Percentiles rank a stretch among this genome's conserved stretches.
phyloP scores from a whole-genome alignment of 768 basidiomycete genomes.

The Phylloporus arenicola region DNA sequence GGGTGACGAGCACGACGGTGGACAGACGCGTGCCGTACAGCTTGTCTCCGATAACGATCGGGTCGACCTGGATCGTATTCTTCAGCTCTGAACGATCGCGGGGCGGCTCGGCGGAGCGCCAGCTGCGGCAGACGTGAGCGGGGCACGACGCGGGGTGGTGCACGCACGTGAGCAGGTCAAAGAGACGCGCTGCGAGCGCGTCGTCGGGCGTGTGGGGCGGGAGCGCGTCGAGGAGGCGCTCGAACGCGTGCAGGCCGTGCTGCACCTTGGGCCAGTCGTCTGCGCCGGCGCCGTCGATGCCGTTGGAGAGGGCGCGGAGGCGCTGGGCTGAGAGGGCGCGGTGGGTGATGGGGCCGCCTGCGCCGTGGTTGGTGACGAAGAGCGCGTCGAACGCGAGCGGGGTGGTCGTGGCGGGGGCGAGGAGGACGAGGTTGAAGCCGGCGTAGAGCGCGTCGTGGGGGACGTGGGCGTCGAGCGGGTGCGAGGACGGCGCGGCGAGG shows the following conservation, averaged over 20 bases:
- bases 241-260: constrained; percentile 48
- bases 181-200: constrained; percentile 52
- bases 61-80: constrained; percentile 59
- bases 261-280: constrained; percentile 71
- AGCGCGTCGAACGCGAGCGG: constrained; percentile 45
- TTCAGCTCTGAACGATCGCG: constrained; percentile 50
- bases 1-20: constrained; percentile 62
- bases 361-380: constrained; percentile 68
- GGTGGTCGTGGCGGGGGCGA: constrained; percentile 35
- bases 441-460: constrained; percentile 53
- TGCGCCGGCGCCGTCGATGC: constrained; percentile 58
- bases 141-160: not conserved
- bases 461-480: constrained; percentile 42
- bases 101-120: constrained; percentile 34
- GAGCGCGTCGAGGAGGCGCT: constrained; percentile 36
- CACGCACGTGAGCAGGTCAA: constrained; percentile 67
- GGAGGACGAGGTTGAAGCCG: constrained; percentile 76
- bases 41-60: constrained; percentile 30
- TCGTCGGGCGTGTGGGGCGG: constrained; percentile 40
- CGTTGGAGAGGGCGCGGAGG: constrained; percentile 69
- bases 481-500: constrained; percentile 48
- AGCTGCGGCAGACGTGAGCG: constrained; percentile 6
- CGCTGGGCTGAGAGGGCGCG: constrained; percentile 48
- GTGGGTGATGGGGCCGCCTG: constrained; percentile 51
- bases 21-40: constrained; percentile 69